Conservation (phyloP, 192 early-diverging fungal species). For the Rhizoclosmatium sp. region DNA sequence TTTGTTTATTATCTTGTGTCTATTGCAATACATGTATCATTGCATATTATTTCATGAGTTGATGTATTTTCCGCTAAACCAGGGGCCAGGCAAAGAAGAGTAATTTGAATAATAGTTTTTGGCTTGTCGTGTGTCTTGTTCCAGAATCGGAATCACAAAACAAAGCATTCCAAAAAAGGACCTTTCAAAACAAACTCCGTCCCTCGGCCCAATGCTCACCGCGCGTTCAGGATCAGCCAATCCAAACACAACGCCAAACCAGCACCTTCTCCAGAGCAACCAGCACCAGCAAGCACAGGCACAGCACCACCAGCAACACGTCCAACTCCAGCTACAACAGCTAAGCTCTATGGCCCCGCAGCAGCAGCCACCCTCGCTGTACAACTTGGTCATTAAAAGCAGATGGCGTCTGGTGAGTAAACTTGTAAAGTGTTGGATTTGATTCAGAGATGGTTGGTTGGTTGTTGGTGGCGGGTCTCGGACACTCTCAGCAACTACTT, state of each 20-base stretch:
- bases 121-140: too few species aligned
- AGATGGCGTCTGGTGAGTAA: constrained; percentile 35
- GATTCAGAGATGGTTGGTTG: background rate
- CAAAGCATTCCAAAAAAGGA: too few species aligned
- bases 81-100: too few species aligned
- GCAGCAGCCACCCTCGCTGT: constrained; percentile 3
- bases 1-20: too few species aligned
- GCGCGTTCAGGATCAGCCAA: constrained; percentile 4
- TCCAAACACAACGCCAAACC: background rate
- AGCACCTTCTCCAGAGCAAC: background rate
- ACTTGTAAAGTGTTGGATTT: background rate
- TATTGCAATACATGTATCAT: too few species aligned
- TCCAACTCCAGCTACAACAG: background rate
- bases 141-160: too few species aligned
- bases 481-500: too few species aligned
- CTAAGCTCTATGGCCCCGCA: background rate
- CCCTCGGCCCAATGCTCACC: constrained; percentile 9
- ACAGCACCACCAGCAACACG: constrained; percentile 1
- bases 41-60: too few species aligned
- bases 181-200: too few species aligned
- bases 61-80: too few species aligned
- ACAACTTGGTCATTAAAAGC: constrained; percentile 35
- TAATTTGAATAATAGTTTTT: too few species aligned
- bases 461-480: too few species aligned
- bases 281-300: constrained; percentile 16